A percentile compares a stretch with the other conserved stretches of the same genome.
Conservation (phyloP, 345 rosid species). For the Noccaea bulbosa region DNA sequence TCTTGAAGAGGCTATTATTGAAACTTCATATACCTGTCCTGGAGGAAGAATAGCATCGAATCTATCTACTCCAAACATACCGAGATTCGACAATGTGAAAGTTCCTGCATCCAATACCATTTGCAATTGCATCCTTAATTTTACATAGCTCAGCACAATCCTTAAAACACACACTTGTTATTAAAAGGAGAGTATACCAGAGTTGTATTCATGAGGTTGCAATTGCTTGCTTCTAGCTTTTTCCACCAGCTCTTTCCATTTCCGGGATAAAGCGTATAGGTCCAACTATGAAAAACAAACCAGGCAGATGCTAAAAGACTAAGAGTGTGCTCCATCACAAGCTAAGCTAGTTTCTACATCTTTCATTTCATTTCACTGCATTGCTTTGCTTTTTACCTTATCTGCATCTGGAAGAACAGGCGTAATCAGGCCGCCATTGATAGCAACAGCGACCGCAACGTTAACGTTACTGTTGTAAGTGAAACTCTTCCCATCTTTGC, state of each 20-base stretch:
- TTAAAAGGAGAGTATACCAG: slow-evolving; percentile 55
- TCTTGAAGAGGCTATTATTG: neutral
- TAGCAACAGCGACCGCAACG: slow-evolving; percentile 95
- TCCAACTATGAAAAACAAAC: slow-evolving; percentile 68
- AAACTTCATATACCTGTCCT: slow-evolving; percentile 63
- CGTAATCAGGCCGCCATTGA: slow-evolving; percentile 91
- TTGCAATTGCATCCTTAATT: slow-evolving; percentile 12
- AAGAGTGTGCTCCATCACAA: slow-evolving; percentile 12
- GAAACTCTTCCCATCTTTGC: slow-evolving; percentile 88
- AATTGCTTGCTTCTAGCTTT: slow-evolving; percentile 88
- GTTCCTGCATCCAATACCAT: slow-evolving; percentile 64
- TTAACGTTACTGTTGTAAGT: slow-evolving; percentile 70
- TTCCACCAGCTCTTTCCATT: slow-evolving; percentile 95
- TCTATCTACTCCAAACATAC: slow-evolving; percentile 96
- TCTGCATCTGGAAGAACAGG: slow-evolving; percentile 97
- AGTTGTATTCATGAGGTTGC: slow-evolving; percentile 92
- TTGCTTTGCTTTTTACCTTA: slow-evolving; percentile 66
- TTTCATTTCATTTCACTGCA: neutral
- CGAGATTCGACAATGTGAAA: slow-evolving; percentile 90
- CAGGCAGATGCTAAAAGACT: neutral
- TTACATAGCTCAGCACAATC: neutral
- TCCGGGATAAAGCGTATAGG: slow-evolving; percentile 80
- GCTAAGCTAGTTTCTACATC: slow-evolving; percentile 13
- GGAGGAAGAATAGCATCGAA: slow-evolving; percentile 99
- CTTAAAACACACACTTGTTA: slow-evolving; percentile 15